These are phyloP conservation scores for Daldinia childiae DNA, from an alignment of 495 filamentous ascomycete genomes.

Conservation along the genomic window DNA sequence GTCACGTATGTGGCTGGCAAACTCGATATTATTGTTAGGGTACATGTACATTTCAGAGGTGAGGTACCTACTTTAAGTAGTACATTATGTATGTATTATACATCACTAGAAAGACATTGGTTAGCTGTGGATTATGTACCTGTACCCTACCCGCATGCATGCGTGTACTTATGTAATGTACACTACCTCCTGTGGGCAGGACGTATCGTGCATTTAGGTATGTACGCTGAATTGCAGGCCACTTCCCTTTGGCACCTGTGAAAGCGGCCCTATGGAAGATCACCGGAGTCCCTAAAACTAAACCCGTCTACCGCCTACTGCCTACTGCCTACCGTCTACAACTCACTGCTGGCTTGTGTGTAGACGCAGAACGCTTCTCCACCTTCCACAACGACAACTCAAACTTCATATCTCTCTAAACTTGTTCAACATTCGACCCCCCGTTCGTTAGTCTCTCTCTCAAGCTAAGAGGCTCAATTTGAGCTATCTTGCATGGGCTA, in stretches of 20 bases:
- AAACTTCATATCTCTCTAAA: constrained; percentile 35
- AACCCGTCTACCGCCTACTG: constrained; percentile 17
- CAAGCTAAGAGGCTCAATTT: constrained; percentile 36
- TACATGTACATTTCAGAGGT: not conserved
- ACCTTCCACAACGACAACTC: constrained; percentile 46
- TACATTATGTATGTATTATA: not conserved
- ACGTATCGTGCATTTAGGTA: constrained; percentile 2
- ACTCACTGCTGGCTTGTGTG: not conserved
- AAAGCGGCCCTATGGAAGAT: constrained; percentile 27
- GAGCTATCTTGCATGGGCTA: constrained; percentile 32
- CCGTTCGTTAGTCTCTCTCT: constrained; percentile 17
- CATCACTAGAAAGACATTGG: not conserved
- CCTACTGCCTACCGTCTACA: constrained; percentile 7
- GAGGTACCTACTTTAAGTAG: not conserved
- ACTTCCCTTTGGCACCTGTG: constrained; percentile 26
- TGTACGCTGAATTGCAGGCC: not conserved
- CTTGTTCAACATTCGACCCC: constrained; percentile 22
- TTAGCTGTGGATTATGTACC: not conserved
- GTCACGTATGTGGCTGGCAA: not conserved
- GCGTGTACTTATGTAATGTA: not conserved
- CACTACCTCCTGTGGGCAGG: not conserved
- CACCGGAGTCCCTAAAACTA: constrained; percentile 39
- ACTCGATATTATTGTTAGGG: not conserved
- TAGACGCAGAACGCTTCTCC: constrained; percentile 27
- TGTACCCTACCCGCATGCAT: constrained; percentile 5